A percentile compares a stretch with the other conserved stretches of the same genome.
Conservation (phyloP, 805 yeast species). For the Yamadazyma olivae region DNA sequence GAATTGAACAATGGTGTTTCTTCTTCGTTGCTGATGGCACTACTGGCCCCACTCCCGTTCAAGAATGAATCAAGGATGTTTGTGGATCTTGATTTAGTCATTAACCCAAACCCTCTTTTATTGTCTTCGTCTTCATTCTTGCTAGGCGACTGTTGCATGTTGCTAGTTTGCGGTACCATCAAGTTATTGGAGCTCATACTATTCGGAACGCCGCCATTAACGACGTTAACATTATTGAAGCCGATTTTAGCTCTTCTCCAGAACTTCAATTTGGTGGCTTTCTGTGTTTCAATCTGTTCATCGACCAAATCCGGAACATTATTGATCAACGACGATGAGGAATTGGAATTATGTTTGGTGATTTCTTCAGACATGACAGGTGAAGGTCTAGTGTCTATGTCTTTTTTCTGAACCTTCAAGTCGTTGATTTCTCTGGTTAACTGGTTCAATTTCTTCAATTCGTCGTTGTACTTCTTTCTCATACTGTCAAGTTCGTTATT, state of each 20-base stretch:
- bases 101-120: constrained; percentile 6
- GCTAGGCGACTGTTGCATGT: constrained; percentile 4
- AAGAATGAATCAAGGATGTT: constrained; percentile 40
- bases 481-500: constrained; percentile 8
- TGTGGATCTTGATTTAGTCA: constrained; percentile 45
- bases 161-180: constrained; percentile 8
- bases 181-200: constrained; percentile 9
- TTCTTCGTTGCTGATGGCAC: constrained; percentile 5
- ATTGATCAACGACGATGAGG: constrained; percentile 16
- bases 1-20: constrained; percentile 41
- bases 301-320: constrained; percentile 14
- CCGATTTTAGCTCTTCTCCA: constrained; percentile 44
- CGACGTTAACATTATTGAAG: constrained; percentile 9
- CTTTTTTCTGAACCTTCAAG: constrained; percentile 45
- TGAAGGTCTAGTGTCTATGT: constrained; percentile 22
- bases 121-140: constrained; percentile 9
- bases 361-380: constrained; percentile 7
- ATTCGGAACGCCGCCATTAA: constrained; percentile 1
- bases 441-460: constrained; percentile 9
- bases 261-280: constrained; percentile 41
- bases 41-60: constrained; percentile 13
- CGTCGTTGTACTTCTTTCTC: constrained; percentile 11
- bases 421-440: constrained; percentile 50
- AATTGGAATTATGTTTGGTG: constrained; percentile 9
- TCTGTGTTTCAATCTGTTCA: constrained; percentile 30